These are phyloP conservation scores for Pleurotus tuoliensis DNA, from an alignment of 768 basidiomycete species.

Conservation along the genomic window DNA sequence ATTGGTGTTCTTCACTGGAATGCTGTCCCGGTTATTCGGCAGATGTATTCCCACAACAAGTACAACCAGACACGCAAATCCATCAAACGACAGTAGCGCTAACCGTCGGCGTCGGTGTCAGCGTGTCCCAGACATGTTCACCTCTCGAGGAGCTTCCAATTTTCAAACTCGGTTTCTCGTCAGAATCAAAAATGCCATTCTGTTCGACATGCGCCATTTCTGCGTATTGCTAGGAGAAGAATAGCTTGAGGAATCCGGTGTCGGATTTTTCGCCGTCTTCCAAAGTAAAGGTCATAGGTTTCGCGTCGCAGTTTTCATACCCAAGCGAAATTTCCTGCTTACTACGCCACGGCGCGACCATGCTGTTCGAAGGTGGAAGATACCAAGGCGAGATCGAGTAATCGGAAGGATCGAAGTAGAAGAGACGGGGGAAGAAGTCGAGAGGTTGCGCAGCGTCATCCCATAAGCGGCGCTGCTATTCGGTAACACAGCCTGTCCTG, in stretches of 20 bases:
- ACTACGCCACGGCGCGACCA: not conserved
- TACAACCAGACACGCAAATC: too few relatives aligned
- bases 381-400: slow-evolving; percentile 28
- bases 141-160: not conserved
- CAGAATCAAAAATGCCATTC: not conserved
- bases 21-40: too few relatives aligned
- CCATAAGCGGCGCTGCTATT: slow-evolving; percentile 25
- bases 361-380: slow-evolving; percentile 16
- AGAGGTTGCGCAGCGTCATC: slow-evolving; percentile 30
- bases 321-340: slow-evolving; percentile 29
- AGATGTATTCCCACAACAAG: too few relatives aligned
- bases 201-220: slow-evolving; percentile 2
- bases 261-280: slow-evolving; percentile 27
- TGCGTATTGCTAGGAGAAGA: slow-evolving; percentile 10
- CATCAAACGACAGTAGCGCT: not conserved
- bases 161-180: not conserved
- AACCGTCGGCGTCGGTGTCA: not conserved
- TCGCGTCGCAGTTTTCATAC: slow-evolving; percentile 31
- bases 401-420: slow-evolving; percentile 39
- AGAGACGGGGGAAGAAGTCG: slow-evolving; percentile 35
- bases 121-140: not conserved
- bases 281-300: slow-evolving; percentile 28
- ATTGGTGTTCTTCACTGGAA: too few relatives aligned
- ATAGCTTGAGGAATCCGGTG: slow-evolving; percentile 41
- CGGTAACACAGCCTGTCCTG: slow-evolving; percentile 6